Conservation (phyloP, 2,329 filamentous ascomycete species). For the Stachybotrys chartarum region DNA sequence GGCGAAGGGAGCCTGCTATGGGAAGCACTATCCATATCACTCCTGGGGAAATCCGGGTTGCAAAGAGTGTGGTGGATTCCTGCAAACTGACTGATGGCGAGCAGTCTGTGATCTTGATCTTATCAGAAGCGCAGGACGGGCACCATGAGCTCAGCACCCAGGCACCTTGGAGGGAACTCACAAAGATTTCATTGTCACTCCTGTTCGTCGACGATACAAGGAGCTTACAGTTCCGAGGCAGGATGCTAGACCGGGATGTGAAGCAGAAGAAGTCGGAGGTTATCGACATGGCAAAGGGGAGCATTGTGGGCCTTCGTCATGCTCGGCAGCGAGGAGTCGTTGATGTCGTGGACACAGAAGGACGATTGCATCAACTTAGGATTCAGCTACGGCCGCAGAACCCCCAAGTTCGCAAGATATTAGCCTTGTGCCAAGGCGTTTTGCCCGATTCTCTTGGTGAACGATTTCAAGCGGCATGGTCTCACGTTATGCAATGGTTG, state of each 20-base stretch:
- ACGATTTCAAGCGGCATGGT: conserved; percentile 63
- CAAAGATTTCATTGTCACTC: conserved; percentile 57
- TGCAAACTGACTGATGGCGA: conserved; percentile 63
- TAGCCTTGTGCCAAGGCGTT: conserved; percentile 58
- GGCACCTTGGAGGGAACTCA: conserved; percentile 66
- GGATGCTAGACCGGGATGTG: conserved; percentile 45
- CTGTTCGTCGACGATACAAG: conserved; percentile 54
- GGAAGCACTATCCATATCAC: conserved; percentile 18
- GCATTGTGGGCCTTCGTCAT: conserved; percentile 49
- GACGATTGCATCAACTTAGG: conserved; percentile 56
- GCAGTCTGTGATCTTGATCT: conserved; percentile 60
- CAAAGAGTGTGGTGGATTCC: conserved; percentile 64
- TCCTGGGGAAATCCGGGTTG: conserved; percentile 46
- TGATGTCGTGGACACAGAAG: conserved; percentile 58
- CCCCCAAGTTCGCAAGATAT: conserved; percentile 51
- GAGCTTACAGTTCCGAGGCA: conserved; percentile 49
- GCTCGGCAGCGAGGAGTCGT: conserved; percentile 53
- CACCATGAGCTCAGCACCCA: conserved; percentile 63
- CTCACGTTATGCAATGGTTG: conserved; percentile 67
- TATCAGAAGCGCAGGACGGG: conserved; percentile 59
- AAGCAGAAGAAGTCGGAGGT: conserved; percentile 37
- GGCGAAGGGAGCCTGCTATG: conserved; percentile 11
- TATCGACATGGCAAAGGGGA: conserved; percentile 37
- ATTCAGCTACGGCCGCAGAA: conserved; percentile 61
- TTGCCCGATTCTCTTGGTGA: conserved; percentile 51